phyloP scores from a whole-genome alignment of 805 yeast genomes.

The Nakazawaea siamensis region DNA sequence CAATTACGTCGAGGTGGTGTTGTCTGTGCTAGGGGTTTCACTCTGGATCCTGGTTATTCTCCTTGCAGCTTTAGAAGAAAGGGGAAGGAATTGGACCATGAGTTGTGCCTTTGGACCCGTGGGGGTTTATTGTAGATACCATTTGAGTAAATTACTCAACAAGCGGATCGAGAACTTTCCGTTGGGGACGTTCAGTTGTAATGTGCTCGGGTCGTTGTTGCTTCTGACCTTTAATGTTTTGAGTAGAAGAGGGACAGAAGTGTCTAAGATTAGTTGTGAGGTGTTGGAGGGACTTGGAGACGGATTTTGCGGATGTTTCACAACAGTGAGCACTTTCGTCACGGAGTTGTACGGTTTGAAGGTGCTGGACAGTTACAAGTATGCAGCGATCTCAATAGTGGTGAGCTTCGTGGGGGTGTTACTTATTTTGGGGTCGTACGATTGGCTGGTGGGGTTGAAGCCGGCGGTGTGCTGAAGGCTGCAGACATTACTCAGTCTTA shows the following conservation, averaged over 20 bases:
- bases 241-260: slow-evolving; percentile 24
- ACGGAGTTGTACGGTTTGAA: slow-evolving; percentile 46
- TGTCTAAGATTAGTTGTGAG: slow-evolving; percentile 35
- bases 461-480: too few relatives aligned
- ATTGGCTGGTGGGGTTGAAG: slow-evolving; percentile 52
- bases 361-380: slow-evolving; percentile 8
- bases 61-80: slow-evolving; percentile 21
- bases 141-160: slow-evolving; percentile 44
- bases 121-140: slow-evolving; percentile 56
- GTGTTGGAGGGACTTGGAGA: slow-evolving; percentile 45
- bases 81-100: slow-evolving; percentile 58
- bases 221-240: slow-evolving; percentile 36
- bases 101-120: slow-evolving; percentile 61
- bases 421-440: slow-evolving; percentile 61
- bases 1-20: slow-evolving; percentile 17
- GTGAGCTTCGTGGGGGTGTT: slow-evolving; percentile 7
- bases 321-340: slow-evolving; percentile 74
- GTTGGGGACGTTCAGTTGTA: slow-evolving; percentile 37
- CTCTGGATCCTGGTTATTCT: slow-evolving; percentile 28
- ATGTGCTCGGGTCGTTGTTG: slow-evolving; percentile 31
- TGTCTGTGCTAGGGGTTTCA: slow-evolving; percentile 15
- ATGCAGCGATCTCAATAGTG: slow-evolving; percentile 6
- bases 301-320: slow-evolving; percentile 65
- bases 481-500: too few relatives aligned
- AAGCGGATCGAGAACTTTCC: slow-evolving; percentile 38